Conservation (phyloP, 2,329 filamentous ascomycete species). For the Achaetomium macrosporum region DNA sequence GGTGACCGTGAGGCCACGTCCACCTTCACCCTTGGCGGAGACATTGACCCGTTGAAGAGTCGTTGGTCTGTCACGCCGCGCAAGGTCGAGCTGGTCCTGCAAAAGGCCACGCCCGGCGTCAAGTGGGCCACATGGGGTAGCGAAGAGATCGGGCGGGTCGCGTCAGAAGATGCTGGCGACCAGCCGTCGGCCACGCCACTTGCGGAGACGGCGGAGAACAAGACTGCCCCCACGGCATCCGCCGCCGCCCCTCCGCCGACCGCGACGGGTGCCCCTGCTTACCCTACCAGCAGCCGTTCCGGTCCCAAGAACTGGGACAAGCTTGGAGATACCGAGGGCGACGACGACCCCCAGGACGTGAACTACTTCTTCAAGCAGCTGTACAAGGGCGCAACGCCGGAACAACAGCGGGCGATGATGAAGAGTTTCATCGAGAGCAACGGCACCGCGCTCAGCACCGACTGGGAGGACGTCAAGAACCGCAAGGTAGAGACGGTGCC, state of each 20-base stretch:
- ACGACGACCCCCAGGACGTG: slow-evolving; percentile 56
- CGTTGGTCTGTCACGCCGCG: slow-evolving; percentile 27
- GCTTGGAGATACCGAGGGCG: slow-evolving; percentile 51
- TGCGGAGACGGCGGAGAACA: no score
- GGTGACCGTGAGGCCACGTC: slow-evolving; percentile 23
- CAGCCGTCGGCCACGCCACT: not conserved
- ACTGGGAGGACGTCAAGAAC: slow-evolving; percentile 76
- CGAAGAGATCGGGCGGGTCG: slow-evolving; percentile 18
- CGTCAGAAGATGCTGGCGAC: not conserved
- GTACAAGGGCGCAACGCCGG: slow-evolving; percentile 68
- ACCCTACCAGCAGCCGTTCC: slow-evolving; percentile 78
- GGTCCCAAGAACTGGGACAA: slow-evolving; percentile 94
- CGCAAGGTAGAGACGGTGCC: slow-evolving; percentile 66
- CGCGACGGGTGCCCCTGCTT: slow-evolving; percentile 45
- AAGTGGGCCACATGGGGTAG: slow-evolving; percentile 32
- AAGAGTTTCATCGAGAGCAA: slow-evolving; percentile 95
- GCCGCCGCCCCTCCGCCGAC: not conserved
- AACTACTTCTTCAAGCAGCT: slow-evolving; percentile 87
- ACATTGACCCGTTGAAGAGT: slow-evolving; percentile 22
- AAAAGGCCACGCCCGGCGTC: slow-evolving; percentile 25
- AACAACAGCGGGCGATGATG: slow-evolving; percentile 90
- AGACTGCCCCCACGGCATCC: not conserved
- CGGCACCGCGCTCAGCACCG: slow-evolving; percentile 85
- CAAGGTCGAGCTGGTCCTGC: slow-evolving; percentile 32
- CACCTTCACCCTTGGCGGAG: slow-evolving; percentile 23